Base-by-base conservation (phyloP, 1,284 basidiomycete genomes). In the Ceratobasidium sp. region DNA sequence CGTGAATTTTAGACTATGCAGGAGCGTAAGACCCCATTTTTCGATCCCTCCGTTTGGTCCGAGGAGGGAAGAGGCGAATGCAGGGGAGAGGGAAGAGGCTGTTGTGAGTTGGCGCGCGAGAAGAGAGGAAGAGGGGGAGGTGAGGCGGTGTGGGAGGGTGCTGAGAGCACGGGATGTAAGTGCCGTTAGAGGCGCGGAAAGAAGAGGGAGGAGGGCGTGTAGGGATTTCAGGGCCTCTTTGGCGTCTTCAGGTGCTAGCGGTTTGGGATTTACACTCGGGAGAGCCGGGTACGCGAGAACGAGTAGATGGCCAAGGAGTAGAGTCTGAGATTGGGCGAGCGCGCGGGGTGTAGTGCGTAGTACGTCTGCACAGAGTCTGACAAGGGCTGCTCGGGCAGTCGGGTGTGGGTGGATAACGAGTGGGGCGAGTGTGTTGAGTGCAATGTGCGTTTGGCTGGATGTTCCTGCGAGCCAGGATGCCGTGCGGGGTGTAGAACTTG, bases 41-140 rank as follows among this genome's bases (percentile, higher is more conserved):
- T 96, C 93, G 22, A 97, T 89, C 0, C 91, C 89, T 4, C 95
- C 95, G 0, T 84, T 86, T 0, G 94, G 91, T 2, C 95, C 94
- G 0, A 96, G 85, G 5, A 97, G 84, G 69, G 87, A 86, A 2
- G 86, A 87, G 5, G 95, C 84, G 39, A 46, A 92, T 84, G n/a
- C 84, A 5, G 79, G 9, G 81, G 14, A 79, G 75, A 43, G 79
- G 79, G 75, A 48, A 86, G 78, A 37, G 76, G 59, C 22, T 74
- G 37, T 48, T 79, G 78, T 2, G 78, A 48, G 56, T 75, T 78
- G 49, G 64, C 77, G n/a, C 79, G 71, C 74, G 13, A 48, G 59
- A n/a, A 79, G 76, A 3, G 74, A 78, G 24, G 82, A 90, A 80
- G 72, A 96, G 85, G 75, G 93, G 84, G 4, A 85, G 83, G 78